phyloP scores from a whole-genome alignment of 371 early-diverging fungal genomes.

The Rhizomucor pusillus region DNA sequence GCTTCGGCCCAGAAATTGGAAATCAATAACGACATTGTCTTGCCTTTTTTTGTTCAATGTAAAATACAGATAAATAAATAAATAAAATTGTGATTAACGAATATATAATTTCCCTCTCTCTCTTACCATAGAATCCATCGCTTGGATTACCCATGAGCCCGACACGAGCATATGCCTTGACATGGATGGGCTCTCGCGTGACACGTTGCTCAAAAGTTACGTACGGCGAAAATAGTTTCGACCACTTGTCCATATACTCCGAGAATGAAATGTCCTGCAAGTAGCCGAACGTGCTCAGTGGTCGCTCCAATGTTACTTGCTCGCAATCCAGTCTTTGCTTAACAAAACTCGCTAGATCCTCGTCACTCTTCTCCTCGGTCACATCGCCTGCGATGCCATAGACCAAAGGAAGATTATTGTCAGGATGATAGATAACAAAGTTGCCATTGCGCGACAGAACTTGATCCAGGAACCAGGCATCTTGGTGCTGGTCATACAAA shows the following conservation, averaged over 20 bases:
- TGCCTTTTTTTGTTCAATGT: conserved; percentile 13
- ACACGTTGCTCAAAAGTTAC: neutral
- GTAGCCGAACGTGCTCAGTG: neutral
- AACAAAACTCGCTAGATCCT: neutral
- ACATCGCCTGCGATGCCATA: too few relatives aligned
- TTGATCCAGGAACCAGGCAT: neutral
- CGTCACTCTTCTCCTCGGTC: neutral
- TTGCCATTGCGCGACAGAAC: too few relatives aligned
- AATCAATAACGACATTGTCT: conserved; percentile 61
- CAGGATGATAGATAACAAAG: neutral
- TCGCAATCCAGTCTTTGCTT: neutral
- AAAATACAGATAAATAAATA: neutral
- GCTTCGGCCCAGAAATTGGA: conserved; percentile 67
- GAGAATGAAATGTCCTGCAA: neutral
- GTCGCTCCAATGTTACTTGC: neutral
- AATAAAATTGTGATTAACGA: neutral
- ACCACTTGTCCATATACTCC: conserved; percentile 14
- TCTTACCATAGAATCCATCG: conserved; percentile 65
- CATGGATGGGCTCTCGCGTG: conserved; percentile 28
- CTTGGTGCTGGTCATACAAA: conserved; percentile 17
- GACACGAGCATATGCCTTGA: conserved; percentile 58
- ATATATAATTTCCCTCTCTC: neutral
- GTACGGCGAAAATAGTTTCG: conserved; percentile 4
- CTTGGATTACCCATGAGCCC: conserved; percentile 75
- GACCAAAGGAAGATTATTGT: too few relatives aligned